Evolutionary conservation across 1,139 yeast species (phyloP).

Genomic region (Taphrina betulina): DNA sequence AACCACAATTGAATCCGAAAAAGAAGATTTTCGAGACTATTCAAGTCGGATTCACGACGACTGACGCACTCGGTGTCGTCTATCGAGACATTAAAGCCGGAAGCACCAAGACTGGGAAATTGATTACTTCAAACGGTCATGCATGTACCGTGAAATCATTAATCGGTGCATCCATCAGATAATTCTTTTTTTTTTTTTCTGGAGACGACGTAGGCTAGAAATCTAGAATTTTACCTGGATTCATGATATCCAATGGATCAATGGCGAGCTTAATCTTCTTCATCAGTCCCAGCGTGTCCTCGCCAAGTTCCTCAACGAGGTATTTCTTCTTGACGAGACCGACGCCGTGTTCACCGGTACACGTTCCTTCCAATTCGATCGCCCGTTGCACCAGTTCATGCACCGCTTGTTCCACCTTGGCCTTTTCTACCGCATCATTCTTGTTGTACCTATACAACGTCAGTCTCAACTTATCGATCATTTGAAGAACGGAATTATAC

Average conservation of each 20-base stretch:
- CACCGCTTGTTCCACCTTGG: constrained; percentile 56
- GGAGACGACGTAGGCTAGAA: too few species aligned
- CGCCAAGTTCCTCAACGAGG: constrained; percentile 65
- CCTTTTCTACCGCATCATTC: constrained; percentile 49
- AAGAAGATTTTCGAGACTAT: constrained; percentile 96
- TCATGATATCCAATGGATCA: constrained; percentile 70
- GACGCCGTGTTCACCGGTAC: constrained; percentile 89
- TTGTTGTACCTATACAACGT: constrained; percentile 21
- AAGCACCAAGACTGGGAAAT: constrained; percentile 4
- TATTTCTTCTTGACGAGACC: constrained; percentile 76
- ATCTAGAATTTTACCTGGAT: constrained; percentile 65
- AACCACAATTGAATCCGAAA: constrained; percentile 92
- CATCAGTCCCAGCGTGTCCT: constrained; percentile 67
- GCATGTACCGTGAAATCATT: constrained; percentile 20
- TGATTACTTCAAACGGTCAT: constrained; percentile 7
- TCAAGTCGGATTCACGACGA: constrained; percentile 79
- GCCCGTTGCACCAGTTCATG: constrained; percentile 70
- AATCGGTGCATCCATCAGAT: constrained; percentile 20
- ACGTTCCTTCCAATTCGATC: constrained; percentile 70
- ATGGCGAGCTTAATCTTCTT: constrained; percentile 67
- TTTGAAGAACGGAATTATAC: constrained; percentile 43
- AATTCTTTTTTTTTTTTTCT: not conserved
- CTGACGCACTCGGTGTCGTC: constrained; percentile 42
- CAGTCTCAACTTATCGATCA: not conserved
- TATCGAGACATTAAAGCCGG: constrained; percentile 14